Evolutionary conservation across 306 rosid species (phyloP).

Genomic region (Elaeagnus macrophylla): DNA sequence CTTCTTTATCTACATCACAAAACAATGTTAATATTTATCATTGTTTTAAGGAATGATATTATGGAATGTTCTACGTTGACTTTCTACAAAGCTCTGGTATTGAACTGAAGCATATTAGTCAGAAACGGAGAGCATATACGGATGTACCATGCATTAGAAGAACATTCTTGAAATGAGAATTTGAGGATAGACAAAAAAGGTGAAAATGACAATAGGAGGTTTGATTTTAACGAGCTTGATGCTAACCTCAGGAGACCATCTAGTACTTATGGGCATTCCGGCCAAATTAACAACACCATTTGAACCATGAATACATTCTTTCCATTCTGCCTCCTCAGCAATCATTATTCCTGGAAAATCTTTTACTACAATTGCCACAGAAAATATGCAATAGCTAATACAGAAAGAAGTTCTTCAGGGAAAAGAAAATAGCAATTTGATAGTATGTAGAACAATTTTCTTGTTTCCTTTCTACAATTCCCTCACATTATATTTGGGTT

Average conservation of each 20-base stretch:
- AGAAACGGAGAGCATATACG: no score
- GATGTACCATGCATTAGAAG: not conserved
- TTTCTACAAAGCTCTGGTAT: constrained; percentile 1
- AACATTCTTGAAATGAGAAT: not conserved
- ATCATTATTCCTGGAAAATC: constrained; percentile 78
- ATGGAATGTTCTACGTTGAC: not conserved
- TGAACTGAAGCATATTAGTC: not conserved
- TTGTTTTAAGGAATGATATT: constrained; percentile 6
- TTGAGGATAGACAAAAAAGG: constrained; percentile 1
- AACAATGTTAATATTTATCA: constrained; percentile 4
- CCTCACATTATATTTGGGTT: not conserved
- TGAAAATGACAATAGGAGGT: constrained; percentile 9
- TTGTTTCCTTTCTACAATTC: not conserved
- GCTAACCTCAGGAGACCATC: constrained; percentile 92
- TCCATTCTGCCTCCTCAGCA: constrained; percentile 83
- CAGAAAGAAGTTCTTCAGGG: not conserved
- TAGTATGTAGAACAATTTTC: not conserved
- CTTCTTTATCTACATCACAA: constrained; percentile 61
- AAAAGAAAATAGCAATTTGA: not conserved
- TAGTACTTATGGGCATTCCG: constrained; percentile 85
- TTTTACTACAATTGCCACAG: constrained; percentile 40
- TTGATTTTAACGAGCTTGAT: constrained; percentile 13
- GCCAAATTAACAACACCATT: constrained; percentile 91
- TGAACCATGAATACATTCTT: constrained; percentile 67
- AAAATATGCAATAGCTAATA: constrained; percentile 18